Evolutionary conservation across 2,329 filamentous ascomycete species (phyloP).

Genomic region (Bretziella fagacearum): DNA sequence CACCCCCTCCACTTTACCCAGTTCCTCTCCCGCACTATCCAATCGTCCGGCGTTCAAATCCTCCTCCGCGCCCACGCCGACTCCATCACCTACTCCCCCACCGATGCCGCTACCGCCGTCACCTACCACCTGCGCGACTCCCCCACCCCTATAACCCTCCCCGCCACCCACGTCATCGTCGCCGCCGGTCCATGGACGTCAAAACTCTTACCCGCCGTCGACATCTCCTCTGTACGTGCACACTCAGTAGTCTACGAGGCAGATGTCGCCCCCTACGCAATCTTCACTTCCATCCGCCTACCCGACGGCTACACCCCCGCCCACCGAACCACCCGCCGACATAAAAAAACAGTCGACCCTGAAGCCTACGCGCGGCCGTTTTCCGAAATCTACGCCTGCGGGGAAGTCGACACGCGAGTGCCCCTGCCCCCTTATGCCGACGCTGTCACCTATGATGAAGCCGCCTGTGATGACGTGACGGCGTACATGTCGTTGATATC

Average conservation of each 20-base stretch:
- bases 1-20: constrained; percentile 86
- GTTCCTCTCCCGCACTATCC: constrained; percentile 60
- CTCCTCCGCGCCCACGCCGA: constrained; percentile 50
- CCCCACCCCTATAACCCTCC: constrained; percentile 23
- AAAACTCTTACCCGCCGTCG: constrained; percentile 37
- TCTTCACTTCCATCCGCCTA: constrained; percentile 75
- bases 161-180: constrained; percentile 37
- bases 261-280: constrained; percentile 52
- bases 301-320: constrained; percentile 26
- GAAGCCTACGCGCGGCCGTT: constrained; percentile 89
- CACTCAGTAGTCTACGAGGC: constrained; percentile 50
- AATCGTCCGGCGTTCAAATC: constrained; percentile 51
- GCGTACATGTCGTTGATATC: constrained; percentile 56
- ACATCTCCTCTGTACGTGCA: constrained; percentile 41
- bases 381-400: constrained; percentile 84
- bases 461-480: constrained; percentile 68
- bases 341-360: constrained; percentile 53
- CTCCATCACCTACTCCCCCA: constrained; percentile 19
- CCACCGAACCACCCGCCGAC: constrained; percentile 22
- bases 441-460: constrained; percentile 56
- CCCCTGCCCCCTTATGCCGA: constrained; percentile 63
- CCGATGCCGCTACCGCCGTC: constrained; percentile 38
- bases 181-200: constrained; percentile 48
- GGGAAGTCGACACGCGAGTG: constrained; percentile 62
- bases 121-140: constrained; percentile 37